Evolutionary conservation across 257 asterid genomes (phyloP).

Genomic region (Lithospermum erythrorhizon): DNA sequence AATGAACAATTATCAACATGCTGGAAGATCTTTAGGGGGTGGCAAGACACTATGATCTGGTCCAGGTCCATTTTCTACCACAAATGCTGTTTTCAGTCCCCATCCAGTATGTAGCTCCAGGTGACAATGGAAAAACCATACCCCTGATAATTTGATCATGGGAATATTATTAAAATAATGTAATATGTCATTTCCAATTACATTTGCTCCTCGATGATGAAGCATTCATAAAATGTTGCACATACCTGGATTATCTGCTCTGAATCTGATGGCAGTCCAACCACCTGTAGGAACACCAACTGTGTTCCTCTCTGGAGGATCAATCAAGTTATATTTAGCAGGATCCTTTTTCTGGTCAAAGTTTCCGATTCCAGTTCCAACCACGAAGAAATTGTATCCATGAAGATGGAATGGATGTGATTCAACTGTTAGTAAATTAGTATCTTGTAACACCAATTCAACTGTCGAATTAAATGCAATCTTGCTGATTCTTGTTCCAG

Average conservation of each 20-base stretch:
- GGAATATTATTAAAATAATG: neutral
- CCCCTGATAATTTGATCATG: conserved; percentile 18
- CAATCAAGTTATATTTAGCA: conserved; percentile 31
- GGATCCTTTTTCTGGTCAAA: conserved; percentile 33
- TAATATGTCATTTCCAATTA: too few species aligned
- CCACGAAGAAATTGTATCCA: conserved; percentile 40
- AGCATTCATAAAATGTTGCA: neutral
- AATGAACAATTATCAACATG: conserved; percentile 15
- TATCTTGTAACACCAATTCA: conserved; percentile 38
- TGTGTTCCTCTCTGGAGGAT: conserved; percentile 46
- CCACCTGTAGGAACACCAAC: conserved; percentile 52
- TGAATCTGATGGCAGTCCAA: conserved; percentile 43
- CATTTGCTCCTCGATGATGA: too few species aligned
- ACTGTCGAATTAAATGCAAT: conserved; percentile 34
- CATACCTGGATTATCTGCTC: conserved; percentile 51
- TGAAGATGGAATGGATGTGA: conserved; percentile 53
- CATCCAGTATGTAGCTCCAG: conserved; percentile 46
- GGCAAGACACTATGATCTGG: conserved; percentile 32
- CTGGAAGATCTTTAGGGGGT: conserved; percentile 44
- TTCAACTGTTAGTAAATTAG: conserved; percentile 34
- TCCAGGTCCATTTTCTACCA: conserved; percentile 42
- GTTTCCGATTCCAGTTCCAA: conserved; percentile 39
- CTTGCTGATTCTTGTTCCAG: conserved; percentile 32
- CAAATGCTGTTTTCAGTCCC: conserved; percentile 43
- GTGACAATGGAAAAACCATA: conserved; percentile 48